Evolutionary conservation across 2,329 filamentous ascomycete species (phyloP), one percentile per base, ranked within the genome.

Genomic region (Stagonosporopsis tanaceti): DNA sequence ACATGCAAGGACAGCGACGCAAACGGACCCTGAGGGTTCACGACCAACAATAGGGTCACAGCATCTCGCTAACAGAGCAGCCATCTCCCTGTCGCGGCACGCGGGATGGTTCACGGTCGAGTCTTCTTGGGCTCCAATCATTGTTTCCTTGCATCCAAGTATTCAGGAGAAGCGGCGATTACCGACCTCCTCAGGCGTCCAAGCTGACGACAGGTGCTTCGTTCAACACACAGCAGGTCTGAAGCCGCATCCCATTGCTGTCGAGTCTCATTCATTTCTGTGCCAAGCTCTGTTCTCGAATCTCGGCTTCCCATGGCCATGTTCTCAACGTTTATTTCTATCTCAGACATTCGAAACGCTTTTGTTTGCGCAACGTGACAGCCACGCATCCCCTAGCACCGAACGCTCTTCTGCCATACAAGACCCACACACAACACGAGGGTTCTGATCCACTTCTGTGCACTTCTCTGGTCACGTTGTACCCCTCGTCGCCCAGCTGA

Each of bases 281-380:
- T 17, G 27, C 30, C n/a, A 17, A 15, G 30, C 2, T 15, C 38
- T 39, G 1, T 28, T 27, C 6, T 25, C 11, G 12, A 15, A n/a
- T 28, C 25, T n/a, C 22, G 37, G 17, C 42, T 24, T 44, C 20
- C 25, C 34, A 44, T 41, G 37, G 24, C 17, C 40, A 34, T 32
- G 12, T 37, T 38, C 17, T 11, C 34, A 38, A 30, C 27, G 37
- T 41, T 17, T 27, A 30, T 44, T 46, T 57, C 45, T 41, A 34
- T 37, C 20, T 15, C 45, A 50, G 32, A 30, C 47, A 22, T 17
- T 32, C 20, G 30, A 38, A 41, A 35, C 20, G 44, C 39, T 58
- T 58, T n/a, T 61, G 51, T 57, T 63, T 59, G 60, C 53, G 59
- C 64, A 60, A 59, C 50, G 55, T 56, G 61, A 61, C 53, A 62